These are phyloP conservation scores for Paraurostyla sp. DNA, from an alignment of 73 alveolate species.

Conservation along the genomic window DNA sequence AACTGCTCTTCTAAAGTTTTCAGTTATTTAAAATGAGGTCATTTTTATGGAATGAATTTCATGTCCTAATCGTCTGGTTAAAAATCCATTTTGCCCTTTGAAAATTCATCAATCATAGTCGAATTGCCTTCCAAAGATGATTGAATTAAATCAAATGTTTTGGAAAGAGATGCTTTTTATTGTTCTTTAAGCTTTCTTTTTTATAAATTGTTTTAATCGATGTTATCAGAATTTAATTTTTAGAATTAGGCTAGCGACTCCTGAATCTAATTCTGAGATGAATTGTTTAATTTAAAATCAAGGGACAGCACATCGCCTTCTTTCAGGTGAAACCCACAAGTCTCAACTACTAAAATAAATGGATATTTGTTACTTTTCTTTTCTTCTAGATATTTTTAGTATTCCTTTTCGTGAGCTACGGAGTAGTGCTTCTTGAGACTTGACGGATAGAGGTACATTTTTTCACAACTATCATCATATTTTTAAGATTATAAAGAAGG, in stretches of 20 bases:
- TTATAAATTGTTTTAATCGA: background rate
- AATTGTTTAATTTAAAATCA: background rate
- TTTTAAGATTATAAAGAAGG: background rate
- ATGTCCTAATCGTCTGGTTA: no score
- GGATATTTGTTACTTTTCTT: background rate
- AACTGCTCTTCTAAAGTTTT: no score
- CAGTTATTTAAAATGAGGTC: no score
- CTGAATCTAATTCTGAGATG: background rate
- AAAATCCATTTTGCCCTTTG: no score
- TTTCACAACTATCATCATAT: conserved; percentile 42
- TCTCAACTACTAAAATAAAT: conserved; percentile 5
- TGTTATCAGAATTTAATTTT: background rate
- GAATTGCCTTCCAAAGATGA: no score
- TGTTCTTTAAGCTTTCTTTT: background rate
- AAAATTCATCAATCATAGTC: no score
- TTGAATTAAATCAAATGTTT: no score
- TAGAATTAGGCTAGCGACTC: background rate
- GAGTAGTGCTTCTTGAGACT: conserved; percentile 64
- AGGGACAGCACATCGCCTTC: background rate
- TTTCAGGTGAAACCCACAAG: conserved; percentile 38
- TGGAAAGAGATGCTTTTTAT: no score
- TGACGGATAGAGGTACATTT: conserved; percentile 63
- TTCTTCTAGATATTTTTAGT: background rate
- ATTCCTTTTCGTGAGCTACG: conserved; percentile 53
- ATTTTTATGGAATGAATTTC: no score